Evolutionary conservation across 1,139 yeast species (phyloP), one percentile per base, ranked within the genome.

Genomic region (Hanseniaspora uvarum): DNA sequence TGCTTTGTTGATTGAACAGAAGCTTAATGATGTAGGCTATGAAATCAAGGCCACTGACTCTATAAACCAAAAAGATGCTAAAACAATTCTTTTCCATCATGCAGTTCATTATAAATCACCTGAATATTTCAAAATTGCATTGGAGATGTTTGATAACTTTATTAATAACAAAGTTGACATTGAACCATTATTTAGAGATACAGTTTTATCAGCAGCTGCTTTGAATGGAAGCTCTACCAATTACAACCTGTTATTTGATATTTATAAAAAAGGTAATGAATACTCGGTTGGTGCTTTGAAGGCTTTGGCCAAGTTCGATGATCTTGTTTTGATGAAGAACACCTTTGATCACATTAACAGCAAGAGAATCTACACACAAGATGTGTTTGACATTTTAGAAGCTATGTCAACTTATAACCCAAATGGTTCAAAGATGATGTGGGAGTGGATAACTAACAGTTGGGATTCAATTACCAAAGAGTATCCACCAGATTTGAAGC

Each of bases 401-500:
- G 77, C 72, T 58, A 88, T 94, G 38, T 71, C 86, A 69, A 73
- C 83, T 62, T 64, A 77, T 16, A 81, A 80, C 63, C 72, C 70
- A 55, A 73, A 72, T 44, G 95, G 95, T 70, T 72, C 64, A 30
- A 74, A 75, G 59, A 77, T 79, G 19, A 69, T 82, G 59, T 89
- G 92, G 88, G 58, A 65, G n/a, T 89, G 96, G 95, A 65, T 82
- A 61, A 77, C 77, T 59, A 62, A 59, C n/a, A 81, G 88, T 67
- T 88, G 94, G 89, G 86, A 79, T 57, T 74, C 70, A 46, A 67
- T 89, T 58, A 69, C 70, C 60, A 74, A 78, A 65, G 71, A 76
- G 61, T 76, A 86, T 65, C 95, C 96, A 48, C 86, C 94, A n/a
- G 83, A 85, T 31, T 75, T 84, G 58, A 76, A 87, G 19, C 78